Evolutionary conservation across 768 basidiomycete species (phyloP).

Genomic region (Neoboletus subvelutipes): DNA sequence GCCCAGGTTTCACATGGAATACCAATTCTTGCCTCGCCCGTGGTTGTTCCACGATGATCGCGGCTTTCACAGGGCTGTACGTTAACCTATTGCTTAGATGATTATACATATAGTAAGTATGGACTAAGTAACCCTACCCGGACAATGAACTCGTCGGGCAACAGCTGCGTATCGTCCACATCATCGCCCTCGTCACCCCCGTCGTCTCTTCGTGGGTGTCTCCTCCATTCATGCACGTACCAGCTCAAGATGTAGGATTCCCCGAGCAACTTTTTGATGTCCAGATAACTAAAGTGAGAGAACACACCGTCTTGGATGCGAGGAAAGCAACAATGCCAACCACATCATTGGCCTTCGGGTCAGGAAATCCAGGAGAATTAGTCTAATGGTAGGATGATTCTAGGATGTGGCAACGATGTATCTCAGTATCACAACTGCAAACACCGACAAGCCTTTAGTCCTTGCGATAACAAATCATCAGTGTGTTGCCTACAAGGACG

Average conservation of each 20-base stretch:
- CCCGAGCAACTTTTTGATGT: neutral
- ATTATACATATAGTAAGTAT: too few relatives aligned
- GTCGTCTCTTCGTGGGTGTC: neutral
- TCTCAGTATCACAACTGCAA: neutral
- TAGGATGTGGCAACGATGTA: slow-evolving; percentile 1
- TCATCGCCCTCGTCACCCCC: too few relatives aligned
- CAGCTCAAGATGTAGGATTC: neutral
- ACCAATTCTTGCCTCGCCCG: too few relatives aligned
- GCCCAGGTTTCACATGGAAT: too few relatives aligned
- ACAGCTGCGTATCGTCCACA: too few relatives aligned
- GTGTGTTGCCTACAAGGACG: neutral
- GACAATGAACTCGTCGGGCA: neutral
- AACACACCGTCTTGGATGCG: too few relatives aligned
- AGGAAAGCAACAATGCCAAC: neutral
- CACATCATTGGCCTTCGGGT: too few relatives aligned
- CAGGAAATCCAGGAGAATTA: too few relatives aligned
- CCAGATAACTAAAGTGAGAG: neutral
- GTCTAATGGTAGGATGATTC: too few relatives aligned
- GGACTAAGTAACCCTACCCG: neutral
- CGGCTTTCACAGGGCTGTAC: too few relatives aligned
- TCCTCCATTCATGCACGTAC: neutral
- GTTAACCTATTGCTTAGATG: too few relatives aligned
- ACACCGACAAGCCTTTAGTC: neutral
- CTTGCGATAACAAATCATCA: neutral
- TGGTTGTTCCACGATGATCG: too few relatives aligned